Conservation (phyloP, 139 green algal genomes). For the Axilococcus clingmanii region DNA sequence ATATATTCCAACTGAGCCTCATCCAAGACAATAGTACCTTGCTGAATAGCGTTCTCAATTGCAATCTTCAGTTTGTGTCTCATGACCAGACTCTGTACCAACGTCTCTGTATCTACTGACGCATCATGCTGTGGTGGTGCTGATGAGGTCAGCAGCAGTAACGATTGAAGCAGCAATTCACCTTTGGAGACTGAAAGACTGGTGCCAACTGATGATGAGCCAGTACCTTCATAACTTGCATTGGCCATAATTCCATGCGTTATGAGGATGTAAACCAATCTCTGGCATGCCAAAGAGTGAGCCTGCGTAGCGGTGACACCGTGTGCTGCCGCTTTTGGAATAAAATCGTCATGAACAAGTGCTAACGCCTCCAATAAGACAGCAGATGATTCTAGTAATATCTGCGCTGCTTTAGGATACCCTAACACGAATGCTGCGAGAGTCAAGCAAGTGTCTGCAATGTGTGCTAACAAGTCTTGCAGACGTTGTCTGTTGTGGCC, state of each 20-base stretch:
- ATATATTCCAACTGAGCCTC: slow-evolving; percentile 68
- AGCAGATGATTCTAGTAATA: too few species aligned
- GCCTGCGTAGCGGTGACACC: too few species aligned
- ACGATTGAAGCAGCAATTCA: slow-evolving; percentile 39
- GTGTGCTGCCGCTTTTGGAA: too few species aligned
- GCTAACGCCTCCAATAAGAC: too few species aligned
- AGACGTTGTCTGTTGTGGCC: too few species aligned
- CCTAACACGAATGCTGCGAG: too few species aligned
- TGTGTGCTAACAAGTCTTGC: too few species aligned
- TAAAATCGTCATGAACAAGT: too few species aligned
- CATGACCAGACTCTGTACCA: slow-evolving; percentile 7
- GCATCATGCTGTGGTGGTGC: slow-evolving; percentile 15
- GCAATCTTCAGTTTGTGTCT: slow-evolving; percentile 10
- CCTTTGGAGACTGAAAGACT: slow-evolving; percentile 30
- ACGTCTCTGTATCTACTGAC: not conserved
- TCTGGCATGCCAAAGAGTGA: too few species aligned
- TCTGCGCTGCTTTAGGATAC: too few species aligned
- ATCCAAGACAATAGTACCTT: slow-evolving; percentile 48
- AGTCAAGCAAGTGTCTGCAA: too few species aligned
- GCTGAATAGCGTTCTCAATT: slow-evolving; percentile 9
- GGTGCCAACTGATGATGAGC: not conserved
- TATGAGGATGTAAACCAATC: too few species aligned
- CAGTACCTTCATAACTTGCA: not conserved
- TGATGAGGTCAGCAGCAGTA: slow-evolving; percentile 45
- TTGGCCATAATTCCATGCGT: not conserved